Percentiles rank a stretch among this genome's conserved stretches.
Evolutionary conservation across 2,329 filamentous ascomycete genomes (phyloP).

Genomic region (Bipolaris cookei): DNA sequence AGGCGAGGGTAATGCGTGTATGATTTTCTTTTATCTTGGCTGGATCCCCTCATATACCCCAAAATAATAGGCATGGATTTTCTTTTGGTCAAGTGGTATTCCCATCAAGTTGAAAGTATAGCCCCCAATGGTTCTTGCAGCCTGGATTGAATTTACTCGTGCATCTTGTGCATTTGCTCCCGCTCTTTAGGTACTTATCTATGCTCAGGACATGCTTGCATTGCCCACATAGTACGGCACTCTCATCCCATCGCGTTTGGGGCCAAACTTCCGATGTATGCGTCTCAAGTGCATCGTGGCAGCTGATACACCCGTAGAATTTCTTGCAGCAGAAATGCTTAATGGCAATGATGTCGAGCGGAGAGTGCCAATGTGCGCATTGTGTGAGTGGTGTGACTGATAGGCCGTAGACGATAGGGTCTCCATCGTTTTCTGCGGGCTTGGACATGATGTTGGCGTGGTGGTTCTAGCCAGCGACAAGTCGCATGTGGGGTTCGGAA

Average conservation of each 20-base stretch:
- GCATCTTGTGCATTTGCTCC: conserved; percentile 37
- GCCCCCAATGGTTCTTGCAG: conserved; percentile 44
- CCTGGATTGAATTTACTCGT: conserved; percentile 43
- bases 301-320: conserved; percentile 48
- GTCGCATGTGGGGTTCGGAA: not conserved
- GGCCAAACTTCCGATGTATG: conserved; percentile 38
- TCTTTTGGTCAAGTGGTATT: not conserved
- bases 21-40: not conserved
- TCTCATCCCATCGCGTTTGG: conserved; percentile 20
- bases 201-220: conserved; percentile 39
- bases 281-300: conserved; percentile 38
- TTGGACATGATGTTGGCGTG: conserved; percentile 15
- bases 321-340: conserved; percentile 46
- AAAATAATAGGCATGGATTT: not conserved
- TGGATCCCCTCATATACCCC: not conserved
- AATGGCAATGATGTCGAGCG: conserved; percentile 48
- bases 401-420: conserved; percentile 34
- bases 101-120: conserved; percentile 37
- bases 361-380: conserved; percentile 43
- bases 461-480: not conserved
- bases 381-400: conserved; percentile 39
- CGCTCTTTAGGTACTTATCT: conserved; percentile 40
- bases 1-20: not conserved
- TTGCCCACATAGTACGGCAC: conserved; percentile 40
- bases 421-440: not conserved